Evolutionary conservation across 169 alveolate species (phyloP), one percentile per base, ranked within the genome.

Genomic region (Eimeria sp.): DNA sequence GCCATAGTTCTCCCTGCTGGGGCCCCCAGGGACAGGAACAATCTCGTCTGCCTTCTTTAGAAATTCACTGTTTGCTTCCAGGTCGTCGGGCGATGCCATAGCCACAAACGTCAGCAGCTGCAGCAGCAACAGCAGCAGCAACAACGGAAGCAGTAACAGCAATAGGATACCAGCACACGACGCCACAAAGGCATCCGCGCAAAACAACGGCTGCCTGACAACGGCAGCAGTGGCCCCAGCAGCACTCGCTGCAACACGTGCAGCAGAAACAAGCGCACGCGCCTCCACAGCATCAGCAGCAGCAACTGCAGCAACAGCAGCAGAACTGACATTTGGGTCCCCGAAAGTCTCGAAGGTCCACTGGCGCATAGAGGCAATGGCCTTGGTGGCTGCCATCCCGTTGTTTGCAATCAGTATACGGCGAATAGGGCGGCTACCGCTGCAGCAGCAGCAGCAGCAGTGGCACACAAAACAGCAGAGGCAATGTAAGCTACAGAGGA

Each of bases 61-160:
- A 89, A 84, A 98, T 93, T 97, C 98, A 22, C 97, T 95, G 90
- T 97, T 97, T 51, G 98, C 98, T 73, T 95, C 97, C 61, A 97
- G 73, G 90, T 98, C 98, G 43, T 98, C 98, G 0, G 98, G 98
- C 3, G 98, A 97, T 27, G 98, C 98, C 98, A 98, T 97, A 30
- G 96, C 98, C 10, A 97, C 98, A 65, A 98, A 97, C 86, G 97
- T 97, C 80, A 97, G 95, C 34, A 96, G 96, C 92, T 97, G 91
- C 65, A 80, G 82, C 75, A 30, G 7, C 10, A 54, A 9, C 51
- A 73, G 83, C 83, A 73, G 27, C 43, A 40, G 40, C 43, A 3
- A 18, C 16, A 82, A 22, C 51, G 49, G 72, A 47, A 49, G 34
- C 90, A 34, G 88, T 34, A 40, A 13, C 58, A 11, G 61, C 86